Evolutionary conservation across 1,139 yeast species (phyloP).

Genomic region (Sugiyamaella novakii): DNA sequence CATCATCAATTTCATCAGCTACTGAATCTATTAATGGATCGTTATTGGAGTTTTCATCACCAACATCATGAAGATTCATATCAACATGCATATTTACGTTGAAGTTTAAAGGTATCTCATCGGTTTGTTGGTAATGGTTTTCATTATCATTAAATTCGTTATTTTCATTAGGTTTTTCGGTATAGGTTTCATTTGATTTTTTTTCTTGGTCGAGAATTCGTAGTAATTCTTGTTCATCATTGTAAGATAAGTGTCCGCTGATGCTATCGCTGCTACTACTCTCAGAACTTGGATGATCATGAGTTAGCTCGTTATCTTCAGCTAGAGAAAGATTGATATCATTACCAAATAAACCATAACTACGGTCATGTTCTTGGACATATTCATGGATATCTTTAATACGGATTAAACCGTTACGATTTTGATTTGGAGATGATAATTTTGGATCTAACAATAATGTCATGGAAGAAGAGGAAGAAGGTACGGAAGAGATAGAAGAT

Average conservation of each 20-base stretch:
- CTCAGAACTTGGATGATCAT: constrained; percentile 16
- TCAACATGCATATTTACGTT: not conserved
- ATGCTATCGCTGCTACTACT: constrained; percentile 13
- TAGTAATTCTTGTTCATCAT: constrained; percentile 13
- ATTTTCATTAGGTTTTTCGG: constrained; percentile 10
- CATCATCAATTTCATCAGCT: constrained; percentile 13
- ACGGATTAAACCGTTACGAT: constrained; percentile 3
- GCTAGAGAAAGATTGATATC: constrained; percentile 3
- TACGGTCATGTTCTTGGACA: constrained; percentile 10
- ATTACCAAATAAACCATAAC: constrained; percentile 3
- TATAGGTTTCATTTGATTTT: not conserved
- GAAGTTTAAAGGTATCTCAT: not conserved
- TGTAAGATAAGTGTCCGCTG: not conserved
- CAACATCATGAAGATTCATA: constrained; percentile 3
- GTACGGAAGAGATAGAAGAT: not conserved
- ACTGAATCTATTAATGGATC: constrained; percentile 11
- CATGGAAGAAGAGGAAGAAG: constrained; percentile 2
- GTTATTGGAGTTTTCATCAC: constrained; percentile 4
- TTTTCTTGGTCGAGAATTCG: constrained; percentile 12
- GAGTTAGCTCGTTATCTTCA: constrained; percentile 2
- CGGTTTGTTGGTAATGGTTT: not conserved
- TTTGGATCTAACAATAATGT: not conserved
- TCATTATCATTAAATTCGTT: constrained; percentile 5
- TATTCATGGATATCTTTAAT: constrained; percentile 11
- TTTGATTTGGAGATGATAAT: not conserved